Percentiles rank a stretch among this genome's conserved stretches.
Conservation (phyloP, 2,329 filamentous ascomycete species). For the Bipolaris oryzae region DNA sequence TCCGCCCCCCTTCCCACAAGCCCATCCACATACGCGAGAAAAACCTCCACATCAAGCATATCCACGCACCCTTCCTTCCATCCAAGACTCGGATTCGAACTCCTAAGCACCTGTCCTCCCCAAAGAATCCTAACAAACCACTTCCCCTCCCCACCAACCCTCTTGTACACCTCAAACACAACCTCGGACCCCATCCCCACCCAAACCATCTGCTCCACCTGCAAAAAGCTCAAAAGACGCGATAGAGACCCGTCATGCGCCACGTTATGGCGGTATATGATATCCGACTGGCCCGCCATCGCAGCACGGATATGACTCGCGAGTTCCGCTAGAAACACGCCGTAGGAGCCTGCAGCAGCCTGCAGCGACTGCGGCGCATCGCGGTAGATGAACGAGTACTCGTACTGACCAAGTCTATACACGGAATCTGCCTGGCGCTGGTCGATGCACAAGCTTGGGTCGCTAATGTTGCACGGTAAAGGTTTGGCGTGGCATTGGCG, state of each 20-base stretch:
- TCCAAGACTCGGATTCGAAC: slow-evolving; percentile 70
- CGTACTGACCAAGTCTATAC: slow-evolving; percentile 78
- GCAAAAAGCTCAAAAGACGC: slow-evolving; percentile 70
- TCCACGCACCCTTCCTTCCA: slow-evolving; percentile 58
- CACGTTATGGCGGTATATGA: slow-evolving; percentile 74
- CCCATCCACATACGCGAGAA: slow-evolving; percentile 74
- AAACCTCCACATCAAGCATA: slow-evolving; percentile 69
- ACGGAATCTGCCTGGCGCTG: slow-evolving; percentile 69
- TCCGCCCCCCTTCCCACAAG: slow-evolving; percentile 63
- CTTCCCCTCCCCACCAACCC: slow-evolving; percentile 22
- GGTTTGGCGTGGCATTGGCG: slow-evolving; percentile 77
- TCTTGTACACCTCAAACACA: slow-evolving; percentile 71
- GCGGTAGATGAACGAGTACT: slow-evolving; percentile 80
- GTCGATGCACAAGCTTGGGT: slow-evolving; percentile 63
- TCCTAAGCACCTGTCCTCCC: slow-evolving; percentile 69
- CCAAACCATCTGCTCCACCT: slow-evolving; percentile 80
- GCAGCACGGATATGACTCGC: slow-evolving; percentile 65
- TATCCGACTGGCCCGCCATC: slow-evolving; percentile 23
- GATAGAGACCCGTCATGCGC: slow-evolving; percentile 79
- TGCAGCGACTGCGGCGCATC: slow-evolving; percentile 66
- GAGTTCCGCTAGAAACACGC: slow-evolving; percentile 77
- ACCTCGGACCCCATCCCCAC: slow-evolving; percentile 82
- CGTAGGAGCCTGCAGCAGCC: slow-evolving; percentile 66
- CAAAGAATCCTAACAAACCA: slow-evolving; percentile 71
- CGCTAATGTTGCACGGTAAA: slow-evolving; percentile 68